These are phyloP conservation scores for Cercospora janseana DNA, from an alignment of 2,329 filamentous ascomycete genomes.

Conservation along the genomic window DNA sequence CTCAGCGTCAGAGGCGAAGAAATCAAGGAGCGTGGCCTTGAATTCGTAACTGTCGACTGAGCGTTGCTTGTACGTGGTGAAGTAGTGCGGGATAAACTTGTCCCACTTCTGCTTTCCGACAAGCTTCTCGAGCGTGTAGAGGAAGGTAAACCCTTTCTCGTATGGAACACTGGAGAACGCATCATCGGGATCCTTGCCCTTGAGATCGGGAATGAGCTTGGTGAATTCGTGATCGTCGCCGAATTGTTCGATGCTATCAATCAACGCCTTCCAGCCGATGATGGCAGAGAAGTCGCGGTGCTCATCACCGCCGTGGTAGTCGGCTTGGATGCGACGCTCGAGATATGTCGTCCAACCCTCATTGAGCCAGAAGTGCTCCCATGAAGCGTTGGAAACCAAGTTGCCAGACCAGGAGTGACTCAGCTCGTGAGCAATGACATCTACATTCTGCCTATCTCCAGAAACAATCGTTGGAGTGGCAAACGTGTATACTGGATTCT, in stretches of 20 bases:
- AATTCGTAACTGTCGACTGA: constrained; percentile 94
- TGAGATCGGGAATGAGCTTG: constrained; percentile 81
- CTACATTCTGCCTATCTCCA: constrained; percentile 78
- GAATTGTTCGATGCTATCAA: constrained; percentile 74
- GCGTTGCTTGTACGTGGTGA: constrained; percentile 77
- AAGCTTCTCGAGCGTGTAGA: constrained; percentile 85
- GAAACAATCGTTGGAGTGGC: constrained; percentile 93
- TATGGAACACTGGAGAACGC: constrained; percentile 91
- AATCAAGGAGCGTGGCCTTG: constrained; percentile 80
- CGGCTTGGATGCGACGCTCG: constrained; percentile 77
- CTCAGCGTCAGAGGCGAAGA: constrained; percentile 70
- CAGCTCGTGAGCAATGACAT: constrained; percentile 89
- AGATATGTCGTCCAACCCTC: constrained; percentile 94
- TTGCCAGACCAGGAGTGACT: constrained; percentile 85
- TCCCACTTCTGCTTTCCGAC: constrained; percentile 86
- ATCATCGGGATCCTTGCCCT: constrained; percentile 91
- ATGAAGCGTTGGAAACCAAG: constrained; percentile 71
- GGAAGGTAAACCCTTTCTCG: constrained; percentile 93
- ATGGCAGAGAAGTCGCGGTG: constrained; percentile 93
- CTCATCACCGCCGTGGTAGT: constrained; percentile 72
- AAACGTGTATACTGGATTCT: constrained; percentile 75
- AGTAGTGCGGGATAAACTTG: constrained; percentile 94
- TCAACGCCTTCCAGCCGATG: constrained; percentile 88
- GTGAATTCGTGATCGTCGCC: constrained; percentile 89
- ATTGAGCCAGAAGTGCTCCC: constrained; percentile 73